phyloP scores from a whole-genome alignment of 352 stramenopile genomes.

The Pythium scleroteichum region DNA sequence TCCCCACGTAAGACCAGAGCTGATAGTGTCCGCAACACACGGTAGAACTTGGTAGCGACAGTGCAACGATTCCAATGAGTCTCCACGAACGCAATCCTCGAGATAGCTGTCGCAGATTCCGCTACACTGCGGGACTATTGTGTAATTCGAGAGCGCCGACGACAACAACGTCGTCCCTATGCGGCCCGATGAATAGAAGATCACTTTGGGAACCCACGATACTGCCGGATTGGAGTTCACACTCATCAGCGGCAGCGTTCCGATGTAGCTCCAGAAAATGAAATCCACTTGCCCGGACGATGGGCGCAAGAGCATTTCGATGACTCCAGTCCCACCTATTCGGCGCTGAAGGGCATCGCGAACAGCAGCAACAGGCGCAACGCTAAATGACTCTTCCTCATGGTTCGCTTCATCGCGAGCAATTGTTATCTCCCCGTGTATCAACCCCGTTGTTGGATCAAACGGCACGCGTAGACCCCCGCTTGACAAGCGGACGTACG shows the following conservation, averaged over 20 bases:
- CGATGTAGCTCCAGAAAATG: conserved; percentile 14
- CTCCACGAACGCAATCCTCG: conserved; percentile 5
- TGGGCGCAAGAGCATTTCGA: conserved; percentile 5
- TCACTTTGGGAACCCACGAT: conserved; percentile 1
- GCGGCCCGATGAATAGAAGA: neutral
- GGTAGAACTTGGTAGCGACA: conserved; percentile 15
- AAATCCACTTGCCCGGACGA: conserved; percentile 12
- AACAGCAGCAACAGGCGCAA: neutral
- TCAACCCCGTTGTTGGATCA: neutral
- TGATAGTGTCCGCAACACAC: conserved; percentile 1
- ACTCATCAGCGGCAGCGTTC: neutral
- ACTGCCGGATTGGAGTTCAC: neutral
- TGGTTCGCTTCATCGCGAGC: neutral
- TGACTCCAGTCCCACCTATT: neutral
- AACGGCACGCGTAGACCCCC: neutral
- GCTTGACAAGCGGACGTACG: neutral
- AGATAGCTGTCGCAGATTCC: conserved; percentile 3
- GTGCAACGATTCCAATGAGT: conserved; percentile 14
- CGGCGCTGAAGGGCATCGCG: neutral
- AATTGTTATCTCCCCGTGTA: neutral
- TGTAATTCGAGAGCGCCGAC: neutral
- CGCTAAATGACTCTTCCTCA: neutral
- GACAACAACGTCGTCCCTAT: neutral
- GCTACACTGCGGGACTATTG: conserved; percentile 7
- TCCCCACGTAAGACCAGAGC: neutral